Conservation (phyloP, 1,139 yeast genomes). For the Saccharomyces pastorianus region DNA sequence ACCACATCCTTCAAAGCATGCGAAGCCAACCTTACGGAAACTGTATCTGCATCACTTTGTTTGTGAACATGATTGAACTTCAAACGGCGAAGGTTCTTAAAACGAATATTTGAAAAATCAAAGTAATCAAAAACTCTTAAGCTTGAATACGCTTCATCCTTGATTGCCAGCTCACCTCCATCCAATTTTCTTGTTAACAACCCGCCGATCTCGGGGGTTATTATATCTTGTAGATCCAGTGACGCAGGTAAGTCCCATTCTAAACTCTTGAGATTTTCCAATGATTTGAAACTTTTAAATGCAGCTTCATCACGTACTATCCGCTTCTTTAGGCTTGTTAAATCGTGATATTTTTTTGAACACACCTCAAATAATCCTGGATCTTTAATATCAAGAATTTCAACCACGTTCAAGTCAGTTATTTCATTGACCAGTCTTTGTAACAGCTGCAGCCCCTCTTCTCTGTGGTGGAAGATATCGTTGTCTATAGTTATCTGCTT, state of each 20-base stretch:
- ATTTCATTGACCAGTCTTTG: conserved; percentile 15
- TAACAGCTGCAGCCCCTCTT: conserved; percentile 14
- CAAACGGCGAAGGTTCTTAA: conserved; percentile 22
- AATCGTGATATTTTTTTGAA: conserved; percentile 9
- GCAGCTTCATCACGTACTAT: conserved; percentile 10
- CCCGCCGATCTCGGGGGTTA: conserved; percentile 1
- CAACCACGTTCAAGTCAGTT: conserved; percentile 10
- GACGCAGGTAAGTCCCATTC: conserved; percentile 11
- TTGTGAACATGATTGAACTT: conserved; percentile 39
- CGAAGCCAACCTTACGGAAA: conserved; percentile 26
- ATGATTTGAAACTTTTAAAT: conserved; percentile 9
- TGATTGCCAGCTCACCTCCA: conserved; percentile 16
- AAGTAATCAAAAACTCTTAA: conserved; percentile 30
- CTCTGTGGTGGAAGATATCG: conserved; percentile 19
- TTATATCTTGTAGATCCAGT: background rate
- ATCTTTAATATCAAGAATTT: conserved; percentile 18
- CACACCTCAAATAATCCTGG: conserved; percentile 7
- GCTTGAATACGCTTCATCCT: conserved; percentile 35
- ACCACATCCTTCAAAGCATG: conserved; percentile 27
- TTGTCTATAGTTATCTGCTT: conserved; percentile 20
- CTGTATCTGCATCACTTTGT: conserved; percentile 32
- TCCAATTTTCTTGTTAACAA: conserved; percentile 2
- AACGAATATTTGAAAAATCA: conserved; percentile 14
- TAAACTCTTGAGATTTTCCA: conserved; percentile 6
- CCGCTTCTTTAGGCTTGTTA: conserved; percentile 14